Evolutionary conservation across 1,284 basidiomycete genomes (phyloP).

Genomic region (Pyrrhoderma noxium): DNA sequence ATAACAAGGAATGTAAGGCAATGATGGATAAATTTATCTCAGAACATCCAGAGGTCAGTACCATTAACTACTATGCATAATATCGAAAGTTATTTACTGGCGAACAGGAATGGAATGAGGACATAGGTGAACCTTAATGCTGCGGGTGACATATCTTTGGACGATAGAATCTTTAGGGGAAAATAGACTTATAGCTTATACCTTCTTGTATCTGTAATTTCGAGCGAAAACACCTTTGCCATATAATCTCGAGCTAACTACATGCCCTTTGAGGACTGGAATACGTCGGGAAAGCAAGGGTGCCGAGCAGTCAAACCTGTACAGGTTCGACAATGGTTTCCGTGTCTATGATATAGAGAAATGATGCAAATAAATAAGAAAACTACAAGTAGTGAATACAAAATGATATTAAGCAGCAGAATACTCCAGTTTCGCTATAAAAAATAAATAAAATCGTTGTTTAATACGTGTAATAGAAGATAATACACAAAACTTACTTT

Average conservation of each 20-base stretch:
- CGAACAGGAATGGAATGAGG: conserved; percentile 47
- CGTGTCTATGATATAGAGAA: background rate
- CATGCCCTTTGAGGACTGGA: too few species aligned
- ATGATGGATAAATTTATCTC: conserved; percentile 33
- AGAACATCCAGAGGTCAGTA: conserved; percentile 42
- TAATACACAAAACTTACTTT: conserved; percentile 69
- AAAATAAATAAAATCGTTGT: too few species aligned
- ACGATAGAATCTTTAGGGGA: too few species aligned
- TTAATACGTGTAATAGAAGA: background rate
- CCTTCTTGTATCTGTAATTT: too few species aligned
- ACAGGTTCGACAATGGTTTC: too few species aligned
- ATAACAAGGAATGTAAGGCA: conserved; percentile 13
- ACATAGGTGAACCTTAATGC: conserved; percentile 40
- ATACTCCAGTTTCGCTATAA: conserved; percentile 1
- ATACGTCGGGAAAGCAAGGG: too few species aligned
- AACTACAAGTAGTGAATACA: background rate
- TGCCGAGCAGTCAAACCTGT: too few species aligned
- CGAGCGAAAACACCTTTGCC: too few species aligned
- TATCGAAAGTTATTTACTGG: conserved; percentile 8
- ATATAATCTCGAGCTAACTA: too few species aligned
- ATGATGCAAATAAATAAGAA: background rate
- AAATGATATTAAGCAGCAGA: background rate
- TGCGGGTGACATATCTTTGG: too few species aligned
- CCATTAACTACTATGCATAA: background rate
- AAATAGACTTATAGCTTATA: too few species aligned